Evolutionary conservation across 140 eudicot genomes (phyloP).

Genomic region (Anethum foeniculum): DNA sequence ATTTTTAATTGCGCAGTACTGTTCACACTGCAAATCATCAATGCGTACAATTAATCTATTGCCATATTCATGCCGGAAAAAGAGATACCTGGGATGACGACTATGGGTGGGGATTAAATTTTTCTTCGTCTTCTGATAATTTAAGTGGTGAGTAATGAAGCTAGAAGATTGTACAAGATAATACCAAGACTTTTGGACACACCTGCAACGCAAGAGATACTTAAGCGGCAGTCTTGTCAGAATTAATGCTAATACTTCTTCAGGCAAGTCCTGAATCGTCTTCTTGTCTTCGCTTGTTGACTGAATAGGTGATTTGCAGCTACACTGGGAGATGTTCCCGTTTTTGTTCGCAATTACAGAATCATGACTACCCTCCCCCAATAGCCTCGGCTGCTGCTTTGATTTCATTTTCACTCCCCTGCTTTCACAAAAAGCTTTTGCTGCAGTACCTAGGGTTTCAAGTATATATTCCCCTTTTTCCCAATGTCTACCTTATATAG

Average conservation of each 20-base stretch:
- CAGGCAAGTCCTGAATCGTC: background rate
- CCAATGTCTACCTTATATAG: background rate
- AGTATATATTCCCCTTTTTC: background rate
- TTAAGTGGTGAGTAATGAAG: background rate
- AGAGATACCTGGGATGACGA: background rate
- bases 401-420: background rate
- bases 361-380: background rate
- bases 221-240: background rate
- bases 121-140: too few relatives aligned
- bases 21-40: background rate
- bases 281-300: background rate
- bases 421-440: background rate
- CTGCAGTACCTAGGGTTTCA: background rate
- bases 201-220: background rate
- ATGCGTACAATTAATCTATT: background rate
- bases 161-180: background rate
- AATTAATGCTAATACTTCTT: too few relatives aligned
- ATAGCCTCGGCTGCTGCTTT: background rate
- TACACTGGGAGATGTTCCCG: background rate
- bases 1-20: background rate
- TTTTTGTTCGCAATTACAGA: background rate
- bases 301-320: background rate
- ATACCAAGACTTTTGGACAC: background rate
- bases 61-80: background rate
- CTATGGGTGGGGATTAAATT: background rate